Evolutionary conservation across 2,329 filamentous ascomycete species (phyloP), one percentile per base, ranked within the genome.

Genomic region (Phaeosphaeria sp.): DNA sequence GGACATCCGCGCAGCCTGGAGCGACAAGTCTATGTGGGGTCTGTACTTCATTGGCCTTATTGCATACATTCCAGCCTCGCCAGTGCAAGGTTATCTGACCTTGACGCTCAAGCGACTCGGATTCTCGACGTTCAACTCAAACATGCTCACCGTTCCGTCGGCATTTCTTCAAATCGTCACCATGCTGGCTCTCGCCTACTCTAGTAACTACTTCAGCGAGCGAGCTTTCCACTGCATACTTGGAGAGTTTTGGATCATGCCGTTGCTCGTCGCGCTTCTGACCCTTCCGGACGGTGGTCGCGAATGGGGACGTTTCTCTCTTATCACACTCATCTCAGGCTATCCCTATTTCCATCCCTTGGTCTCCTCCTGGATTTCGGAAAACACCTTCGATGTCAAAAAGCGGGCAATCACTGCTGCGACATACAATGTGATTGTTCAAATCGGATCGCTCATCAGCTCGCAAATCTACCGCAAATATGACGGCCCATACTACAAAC

Each of bases 321-420:
- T 79, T 42, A 75, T 76, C 33, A 76, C 75, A 7, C 61, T 81
- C 39, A 65, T 80, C 13, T 75, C 73, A 10, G 76, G 73, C 0
- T 74, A 79, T 36, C 78, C 78, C 0, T 81, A 79, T 53, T 75
- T 79, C 48, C 82, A 89, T 66, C 85, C 87, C 0, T 84, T 89
- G 27, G 74, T 87, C 1, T 87, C 89, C 0, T 86, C 82, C 0
- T 84, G 86, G 73, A 87, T 83, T 1, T 87, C 85, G 2, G 82
- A 86, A 51, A 90, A 90, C 67, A 84, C 86, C 2, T 87, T 87
- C 60, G 81, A 83, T 0, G 86, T 90, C 10, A 80, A 87, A 11
- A 86, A 84, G 6, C 79, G 87, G 6, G 85, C 87, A 1, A 85
- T 90, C 1, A 85, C 85, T 0, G 84, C 86, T 0, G 87, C 85